phyloP scores from a whole-genome alignment of 306 rosid species.

The Cicer yamashitae region DNA sequence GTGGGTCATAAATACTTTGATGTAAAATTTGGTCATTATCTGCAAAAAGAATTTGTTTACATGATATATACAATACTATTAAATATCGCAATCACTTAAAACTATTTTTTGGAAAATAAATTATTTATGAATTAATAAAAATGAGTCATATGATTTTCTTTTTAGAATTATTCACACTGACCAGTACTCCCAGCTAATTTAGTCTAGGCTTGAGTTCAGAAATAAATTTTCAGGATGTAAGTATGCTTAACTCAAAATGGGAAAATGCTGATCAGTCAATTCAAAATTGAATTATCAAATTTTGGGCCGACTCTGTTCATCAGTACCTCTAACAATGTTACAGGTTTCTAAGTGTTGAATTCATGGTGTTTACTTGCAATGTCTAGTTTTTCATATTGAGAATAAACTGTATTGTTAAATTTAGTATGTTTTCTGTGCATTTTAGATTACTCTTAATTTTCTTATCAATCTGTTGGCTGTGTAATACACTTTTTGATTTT shows the following conservation, averaged over 20 bases:
- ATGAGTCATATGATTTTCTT: constrained; percentile 7
- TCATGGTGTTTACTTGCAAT: constrained; percentile 3
- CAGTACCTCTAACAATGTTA: neutral
- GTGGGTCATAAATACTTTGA: constrained; percentile 37
- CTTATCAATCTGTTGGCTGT: constrained; percentile 36
- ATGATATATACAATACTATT: constrained; percentile 9
- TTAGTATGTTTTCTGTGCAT: constrained; percentile 25
- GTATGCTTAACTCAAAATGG: constrained; percentile 11
- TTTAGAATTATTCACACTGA: neutral
- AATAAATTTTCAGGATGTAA: neutral
- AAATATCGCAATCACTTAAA: neutral
- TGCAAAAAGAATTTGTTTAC: neutral
- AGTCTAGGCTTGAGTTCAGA: constrained; percentile 2
- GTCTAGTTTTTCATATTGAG: constrained; percentile 40
- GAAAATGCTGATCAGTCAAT: constrained; percentile 6
- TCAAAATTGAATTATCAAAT: neutral
- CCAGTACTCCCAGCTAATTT: constrained; percentile 1
- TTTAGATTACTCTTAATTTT: neutral
- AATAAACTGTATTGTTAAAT: constrained; percentile 15
- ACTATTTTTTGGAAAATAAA: neutral
- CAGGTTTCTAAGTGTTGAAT: constrained; percentile 19
- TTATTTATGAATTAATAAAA: constrained; percentile 22
- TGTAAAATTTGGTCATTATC: constrained; percentile 38
- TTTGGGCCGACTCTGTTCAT: neutral
- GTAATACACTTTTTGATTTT: constrained; percentile 42